Percentiles rank a stretch among this genome's conserved stretches.
Evolutionary conservation across 106 monocot species (phyloP).

Genomic region (Apostasia shenzhenica): DNA sequence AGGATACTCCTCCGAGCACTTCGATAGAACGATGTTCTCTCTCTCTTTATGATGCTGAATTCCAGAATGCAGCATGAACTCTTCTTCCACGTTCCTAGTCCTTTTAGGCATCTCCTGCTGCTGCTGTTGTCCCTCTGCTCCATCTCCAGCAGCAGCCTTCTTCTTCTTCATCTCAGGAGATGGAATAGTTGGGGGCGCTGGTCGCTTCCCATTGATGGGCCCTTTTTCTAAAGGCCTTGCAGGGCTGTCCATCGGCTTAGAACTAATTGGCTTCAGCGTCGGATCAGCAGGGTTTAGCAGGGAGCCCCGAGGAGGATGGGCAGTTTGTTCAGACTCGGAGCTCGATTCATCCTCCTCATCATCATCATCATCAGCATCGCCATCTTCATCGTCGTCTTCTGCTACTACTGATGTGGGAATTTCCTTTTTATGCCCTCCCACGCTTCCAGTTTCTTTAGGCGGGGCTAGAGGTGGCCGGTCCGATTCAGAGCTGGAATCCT

Average conservation of each 20-base stretch:
- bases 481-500: not conserved
- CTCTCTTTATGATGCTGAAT: not conserved
- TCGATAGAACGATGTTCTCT: not conserved
- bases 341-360: not conserved
- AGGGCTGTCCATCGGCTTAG: constrained; percentile 1
- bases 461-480: not conserved
- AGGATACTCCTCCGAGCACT: not conserved
- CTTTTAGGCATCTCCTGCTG: not conserved
- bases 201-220: not conserved
- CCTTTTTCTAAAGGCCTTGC: not conserved
- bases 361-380: not conserved
- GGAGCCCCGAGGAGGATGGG: not conserved
- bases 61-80: not conserved
- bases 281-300: not conserved
- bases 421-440: not conserved
- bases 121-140: not conserved
- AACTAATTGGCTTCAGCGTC: not conserved
- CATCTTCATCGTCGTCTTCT: not conserved
- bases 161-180: not conserved
- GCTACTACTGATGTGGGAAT: not conserved
- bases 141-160: not conserved
- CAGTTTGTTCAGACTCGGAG: not conserved
- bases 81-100: constrained; percentile 3
- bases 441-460: not conserved
- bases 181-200: no score